Base-by-base conservation (phyloP, 2,329 filamentous ascomycete species). In the Fusarium hostae region DNA sequence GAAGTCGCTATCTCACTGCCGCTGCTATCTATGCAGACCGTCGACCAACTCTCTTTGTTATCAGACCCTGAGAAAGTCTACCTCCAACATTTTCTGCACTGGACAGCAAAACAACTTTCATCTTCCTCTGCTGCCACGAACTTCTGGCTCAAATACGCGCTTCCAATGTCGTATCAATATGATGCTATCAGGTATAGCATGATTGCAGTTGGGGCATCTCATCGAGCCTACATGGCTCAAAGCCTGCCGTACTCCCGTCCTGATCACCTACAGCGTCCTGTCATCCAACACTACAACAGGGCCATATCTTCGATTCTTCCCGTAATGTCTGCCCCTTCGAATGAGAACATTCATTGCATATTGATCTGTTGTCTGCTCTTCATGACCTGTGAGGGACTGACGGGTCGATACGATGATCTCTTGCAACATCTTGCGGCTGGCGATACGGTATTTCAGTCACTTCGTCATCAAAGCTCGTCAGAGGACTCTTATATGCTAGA, bases 251-350 rank as follows among this genome's bases (percentile, higher is more conserved):
- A 66, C 22, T 48, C 39, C 1, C 39, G 34, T 1, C 61, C 61
- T 5, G 37, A 59, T 15, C 13, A 45, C 9, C 6, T 66, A 0
- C 62, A 66, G 3, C 34, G 44, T 3, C 62, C 54, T 8, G 52
- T 66, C 15, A 66, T 66, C 10, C 63, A 66, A 1, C 63, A 66
- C 5, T 66, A 66, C 6, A 66, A 66, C 34, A 66, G 18, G 47
- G 63, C 63, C 10, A 66, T 66, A 39, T 45, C 61, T 0, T 66
- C 61, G 0, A 66, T 66, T 4, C 5, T 66, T 1, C 61, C 63
- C 2, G 13, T 66, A 4, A 66, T 66, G 63, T 66, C 63, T 0
- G n/a, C 44, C 0, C 44, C 52, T 0, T 35, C 32, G 9, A 3
- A 32, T 1, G 32, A 16, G 13, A 45, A 60, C 3, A 51, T 66